Evolutionary conservation across 108 stramenopile genomes (phyloP).

Genomic region (Cyclotella choctawhatcheeana): DNA sequence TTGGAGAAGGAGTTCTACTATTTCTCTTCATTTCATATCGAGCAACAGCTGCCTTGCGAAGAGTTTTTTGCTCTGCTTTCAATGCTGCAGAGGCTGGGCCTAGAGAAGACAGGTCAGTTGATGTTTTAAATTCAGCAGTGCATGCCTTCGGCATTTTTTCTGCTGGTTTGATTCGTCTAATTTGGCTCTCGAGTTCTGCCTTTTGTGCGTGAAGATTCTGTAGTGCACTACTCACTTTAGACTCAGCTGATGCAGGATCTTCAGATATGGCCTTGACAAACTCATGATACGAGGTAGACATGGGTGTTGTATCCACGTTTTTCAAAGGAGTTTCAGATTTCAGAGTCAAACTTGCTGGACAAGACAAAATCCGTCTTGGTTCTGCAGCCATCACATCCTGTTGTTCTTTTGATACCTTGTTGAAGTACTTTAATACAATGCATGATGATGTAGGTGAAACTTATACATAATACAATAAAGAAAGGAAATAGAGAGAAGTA

Average conservation of each 20-base stretch:
- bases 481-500: no score
- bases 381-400: constrained; percentile 15
- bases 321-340: neutral
- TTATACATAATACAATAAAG: no score
- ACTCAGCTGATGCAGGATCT: constrained; percentile 64
- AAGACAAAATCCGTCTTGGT: constrained; percentile 7
- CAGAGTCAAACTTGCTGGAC: neutral
- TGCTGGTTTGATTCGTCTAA: constrained; percentile 39
- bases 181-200: constrained; percentile 57
- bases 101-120: no score
- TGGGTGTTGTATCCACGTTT: neutral
- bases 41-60: constrained; percentile 44
- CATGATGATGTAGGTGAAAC: no score
- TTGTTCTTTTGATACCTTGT: constrained; percentile 64
- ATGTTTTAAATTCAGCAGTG: neutral
- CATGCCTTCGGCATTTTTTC: neutral
- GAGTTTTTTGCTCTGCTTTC: constrained; percentile 32
- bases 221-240: constrained; percentile 67
- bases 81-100: constrained; percentile 49
- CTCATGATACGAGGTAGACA: constrained; percentile 11
- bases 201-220: constrained; percentile 61
- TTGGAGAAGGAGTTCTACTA: neutral
- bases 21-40: constrained; percentile 36
- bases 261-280: constrained; percentile 59
- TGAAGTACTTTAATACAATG: no score